phyloP scores from a whole-genome alignment of 768 basidiomycete species.

The Xanthoconium purpureum region DNA sequence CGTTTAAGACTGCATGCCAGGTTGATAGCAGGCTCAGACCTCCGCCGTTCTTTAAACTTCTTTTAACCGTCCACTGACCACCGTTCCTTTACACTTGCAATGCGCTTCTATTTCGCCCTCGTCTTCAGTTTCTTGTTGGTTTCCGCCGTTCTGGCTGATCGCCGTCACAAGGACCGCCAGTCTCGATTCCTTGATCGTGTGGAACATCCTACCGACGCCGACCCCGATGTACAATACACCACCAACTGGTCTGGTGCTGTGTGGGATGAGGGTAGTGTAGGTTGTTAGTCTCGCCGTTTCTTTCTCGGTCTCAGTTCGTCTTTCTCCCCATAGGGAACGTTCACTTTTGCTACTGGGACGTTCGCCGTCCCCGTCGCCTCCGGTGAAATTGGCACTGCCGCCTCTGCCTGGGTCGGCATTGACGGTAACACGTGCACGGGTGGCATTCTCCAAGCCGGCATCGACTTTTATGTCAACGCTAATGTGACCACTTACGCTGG shows the following conservation, averaged over 20 bases:
- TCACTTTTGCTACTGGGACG: conserved; percentile 1
- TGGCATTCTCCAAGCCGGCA: background rate
- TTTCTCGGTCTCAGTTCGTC: background rate
- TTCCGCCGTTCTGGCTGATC: background rate
- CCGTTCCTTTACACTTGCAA: background rate
- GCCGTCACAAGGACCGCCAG: background rate
- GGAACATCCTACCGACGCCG: background rate
- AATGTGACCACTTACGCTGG: background rate
- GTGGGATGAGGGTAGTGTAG: background rate
- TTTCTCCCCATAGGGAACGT: conserved; percentile 1
- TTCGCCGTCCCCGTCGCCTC: background rate
- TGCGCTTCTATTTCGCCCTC: background rate
- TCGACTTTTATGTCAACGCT: background rate
- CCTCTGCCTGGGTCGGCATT: background rate
- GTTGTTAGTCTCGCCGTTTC: background rate
- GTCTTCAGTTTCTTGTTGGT: background rate
- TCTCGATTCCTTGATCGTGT: background rate
- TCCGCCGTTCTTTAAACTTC: background rate
- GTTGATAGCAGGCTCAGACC: no score
- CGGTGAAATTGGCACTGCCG: background rate
- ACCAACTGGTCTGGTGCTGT: background rate
- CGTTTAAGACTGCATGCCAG: no score
- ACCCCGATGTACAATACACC: background rate
- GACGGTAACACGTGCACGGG: background rate
- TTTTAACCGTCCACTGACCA: background rate